Percentiles rank a stretch among this genome's conserved stretches.
Conservation (phyloP, 495 filamentous ascomycete species). For the Aspergillus mulundensis region DNA sequence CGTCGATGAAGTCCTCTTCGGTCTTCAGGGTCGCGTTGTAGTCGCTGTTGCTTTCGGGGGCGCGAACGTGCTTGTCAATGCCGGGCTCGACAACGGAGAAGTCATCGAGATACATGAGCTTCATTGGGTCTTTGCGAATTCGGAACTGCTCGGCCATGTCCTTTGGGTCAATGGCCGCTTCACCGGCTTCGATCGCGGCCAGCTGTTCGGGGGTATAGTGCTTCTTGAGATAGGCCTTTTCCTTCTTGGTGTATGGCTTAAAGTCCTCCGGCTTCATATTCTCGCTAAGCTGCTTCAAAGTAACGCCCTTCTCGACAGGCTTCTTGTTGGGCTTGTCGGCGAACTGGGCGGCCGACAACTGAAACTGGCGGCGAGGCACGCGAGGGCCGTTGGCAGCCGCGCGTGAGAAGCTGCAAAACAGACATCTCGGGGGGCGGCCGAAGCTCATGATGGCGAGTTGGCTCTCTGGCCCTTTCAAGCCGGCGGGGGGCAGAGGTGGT, state of each 20-base stretch:
- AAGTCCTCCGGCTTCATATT: constrained; percentile 43
- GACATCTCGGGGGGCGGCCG: constrained; percentile 54
- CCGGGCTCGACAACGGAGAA: constrained; percentile 70
- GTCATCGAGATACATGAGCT: constrained; percentile 79
- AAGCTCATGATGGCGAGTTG: constrained; percentile 48
- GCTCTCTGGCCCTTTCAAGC: constrained; percentile 29
- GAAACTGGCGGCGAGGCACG: constrained; percentile 49
- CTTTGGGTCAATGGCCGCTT: constrained; percentile 70
- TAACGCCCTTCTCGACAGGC: constrained; percentile 16
- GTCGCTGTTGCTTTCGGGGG: constrained; percentile 52
- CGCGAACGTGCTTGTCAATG: constrained; percentile 61
- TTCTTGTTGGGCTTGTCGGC: constrained; percentile 35
- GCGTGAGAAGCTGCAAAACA: constrained; percentile 50
- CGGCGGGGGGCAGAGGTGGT: constrained; percentile 15
- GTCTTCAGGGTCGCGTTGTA: constrained; percentile 59
- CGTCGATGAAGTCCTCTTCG: constrained; percentile 50
- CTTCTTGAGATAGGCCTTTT: constrained; percentile 57
- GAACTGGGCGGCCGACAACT: constrained; percentile 39
- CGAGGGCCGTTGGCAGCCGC: constrained; percentile 35
- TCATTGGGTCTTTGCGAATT: constrained; percentile 65
- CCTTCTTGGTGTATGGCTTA: constrained; percentile 62
- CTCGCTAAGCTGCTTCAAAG: neutral
- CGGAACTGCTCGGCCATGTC: constrained; percentile 72
- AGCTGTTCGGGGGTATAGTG: constrained; percentile 79
- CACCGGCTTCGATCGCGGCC: constrained; percentile 79